Conservation (phyloP, 495 filamentous ascomycete species). For the Aspergillus sclerotioniger region DNA sequence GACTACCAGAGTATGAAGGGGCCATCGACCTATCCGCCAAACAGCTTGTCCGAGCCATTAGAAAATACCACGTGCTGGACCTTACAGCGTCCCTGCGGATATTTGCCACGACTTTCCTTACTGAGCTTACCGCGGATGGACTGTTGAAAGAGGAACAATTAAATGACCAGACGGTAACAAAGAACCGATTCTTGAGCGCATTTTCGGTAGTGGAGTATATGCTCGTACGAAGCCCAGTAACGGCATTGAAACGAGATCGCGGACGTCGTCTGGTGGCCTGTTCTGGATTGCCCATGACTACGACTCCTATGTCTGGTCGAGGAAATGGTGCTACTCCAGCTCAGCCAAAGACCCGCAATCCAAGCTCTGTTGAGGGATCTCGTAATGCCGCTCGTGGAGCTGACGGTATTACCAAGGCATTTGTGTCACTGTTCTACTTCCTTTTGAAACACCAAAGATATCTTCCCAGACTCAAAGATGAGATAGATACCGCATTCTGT, state of each 20-base stretch:
- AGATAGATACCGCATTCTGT: conserved; percentile 13
- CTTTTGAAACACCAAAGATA: conserved; percentile 3
- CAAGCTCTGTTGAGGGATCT: neutral
- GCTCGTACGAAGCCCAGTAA: conserved; percentile 11
- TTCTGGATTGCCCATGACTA: neutral
- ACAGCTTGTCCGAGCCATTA: conserved; percentile 12
- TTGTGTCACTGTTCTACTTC: conserved; percentile 11
- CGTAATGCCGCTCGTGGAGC: neutral
- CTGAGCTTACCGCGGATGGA: neutral
- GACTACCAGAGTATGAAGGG: conserved; percentile 11
- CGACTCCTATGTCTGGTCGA: neutral
- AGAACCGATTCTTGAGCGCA: neutral
- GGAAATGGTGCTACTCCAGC: neutral
- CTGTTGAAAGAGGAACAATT: neutral
- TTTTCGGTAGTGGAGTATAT: conserved; percentile 12
- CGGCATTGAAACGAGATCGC: conserved; percentile 13
- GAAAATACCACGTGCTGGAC: conserved; percentile 9
- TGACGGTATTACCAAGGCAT: conserved; percentile 1
- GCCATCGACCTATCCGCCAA: conserved; percentile 10
- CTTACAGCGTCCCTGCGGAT: conserved; percentile 9
- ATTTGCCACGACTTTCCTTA: conserved; percentile 18
- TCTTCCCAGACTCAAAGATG: conserved; percentile 11
- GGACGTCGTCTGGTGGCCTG: neutral
- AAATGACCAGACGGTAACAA: neutral
- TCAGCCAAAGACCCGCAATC: neutral